phyloP scores from a whole-genome alignment of 176 grass and related monocot genomes.

The Carex pumila region DNA sequence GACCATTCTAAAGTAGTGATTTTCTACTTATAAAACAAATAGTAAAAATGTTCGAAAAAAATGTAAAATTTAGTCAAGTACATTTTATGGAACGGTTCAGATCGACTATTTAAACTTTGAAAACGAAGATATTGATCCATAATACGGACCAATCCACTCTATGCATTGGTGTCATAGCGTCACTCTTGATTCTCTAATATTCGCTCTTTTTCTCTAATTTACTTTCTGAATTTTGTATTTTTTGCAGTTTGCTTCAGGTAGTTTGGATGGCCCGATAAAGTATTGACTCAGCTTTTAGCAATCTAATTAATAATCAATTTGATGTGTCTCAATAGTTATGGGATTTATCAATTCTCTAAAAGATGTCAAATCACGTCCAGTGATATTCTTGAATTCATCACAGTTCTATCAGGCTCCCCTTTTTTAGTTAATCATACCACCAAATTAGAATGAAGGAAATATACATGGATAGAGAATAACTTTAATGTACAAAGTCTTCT shows the following conservation, averaged over 20 bases:
- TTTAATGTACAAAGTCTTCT: neutral
- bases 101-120: too few species aligned
- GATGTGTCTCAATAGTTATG: neutral
- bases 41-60: too few species aligned
- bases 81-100: too few species aligned
- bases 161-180: too few species aligned
- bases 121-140: too few species aligned
- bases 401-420: neutral
- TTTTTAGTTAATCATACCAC: neutral
- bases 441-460: neutral
- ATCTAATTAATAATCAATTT: neutral
- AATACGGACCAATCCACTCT: too few species aligned
- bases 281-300: slow-evolving; percentile 29
- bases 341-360: neutral
- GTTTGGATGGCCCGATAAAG: slow-evolving; percentile 80
- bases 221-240: neutral
- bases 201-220: neutral
- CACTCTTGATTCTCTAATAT: neutral
- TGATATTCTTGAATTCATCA: slow-evolving; percentile 4
- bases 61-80: too few species aligned
- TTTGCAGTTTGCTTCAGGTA: slow-evolving; percentile 93
- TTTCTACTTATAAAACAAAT: too few species aligned
- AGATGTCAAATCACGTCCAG: neutral
- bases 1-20: too few species aligned
- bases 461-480: neutral